Percentiles rank a stretch among this genome's conserved stretches.
Conservation (phyloP, 202 grass and related monocot species). For the Saccharum hybrid region DNA sequence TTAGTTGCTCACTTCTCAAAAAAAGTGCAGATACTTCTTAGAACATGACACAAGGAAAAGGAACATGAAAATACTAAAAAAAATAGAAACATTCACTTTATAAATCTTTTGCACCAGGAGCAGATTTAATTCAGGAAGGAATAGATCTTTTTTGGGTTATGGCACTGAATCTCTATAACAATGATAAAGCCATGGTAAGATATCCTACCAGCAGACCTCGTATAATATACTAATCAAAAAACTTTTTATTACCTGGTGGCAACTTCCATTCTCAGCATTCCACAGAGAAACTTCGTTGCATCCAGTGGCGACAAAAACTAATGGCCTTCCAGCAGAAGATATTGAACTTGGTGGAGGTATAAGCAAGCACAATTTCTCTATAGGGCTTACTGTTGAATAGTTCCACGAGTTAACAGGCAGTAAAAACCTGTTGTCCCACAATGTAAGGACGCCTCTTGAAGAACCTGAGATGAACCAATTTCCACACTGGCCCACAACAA, state of each 20-base stretch:
- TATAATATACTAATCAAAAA: conserved; percentile 26
- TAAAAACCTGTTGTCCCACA: conserved; percentile 98
- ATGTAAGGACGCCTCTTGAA: conserved; percentile 85
- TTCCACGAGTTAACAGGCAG: conserved; percentile 97
- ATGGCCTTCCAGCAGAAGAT: conserved; percentile 66
- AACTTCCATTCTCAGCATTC: conserved; percentile 98
- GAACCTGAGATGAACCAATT: conserved; percentile 99
- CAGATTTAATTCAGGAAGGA: conserved; percentile 26
- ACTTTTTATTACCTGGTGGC: conserved; percentile 75
- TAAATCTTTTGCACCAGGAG: conserved; percentile 6
- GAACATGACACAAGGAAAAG: conserved; percentile 27
- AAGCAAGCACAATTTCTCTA: conserved; percentile 95
- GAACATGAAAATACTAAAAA: conserved; percentile 17
- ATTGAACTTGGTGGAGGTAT: conserved; percentile 71
- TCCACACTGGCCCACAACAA: conserved; percentile 86
- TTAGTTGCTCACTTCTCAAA: background rate
- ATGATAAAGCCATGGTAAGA: background rate
- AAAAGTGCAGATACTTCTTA: background rate
- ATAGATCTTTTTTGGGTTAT: background rate
- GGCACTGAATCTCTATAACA: conserved; percentile 8
- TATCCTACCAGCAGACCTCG: conserved; percentile 12
- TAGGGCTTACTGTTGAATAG: conserved; percentile 73
- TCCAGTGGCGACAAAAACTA: conserved; percentile 91
- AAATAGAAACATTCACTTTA: background rate
- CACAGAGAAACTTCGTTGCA: conserved; percentile 89